Evolutionary conservation across 192 early-diverging fungal genomes (phyloP).

Genomic region (Piromyces sp.): DNA sequence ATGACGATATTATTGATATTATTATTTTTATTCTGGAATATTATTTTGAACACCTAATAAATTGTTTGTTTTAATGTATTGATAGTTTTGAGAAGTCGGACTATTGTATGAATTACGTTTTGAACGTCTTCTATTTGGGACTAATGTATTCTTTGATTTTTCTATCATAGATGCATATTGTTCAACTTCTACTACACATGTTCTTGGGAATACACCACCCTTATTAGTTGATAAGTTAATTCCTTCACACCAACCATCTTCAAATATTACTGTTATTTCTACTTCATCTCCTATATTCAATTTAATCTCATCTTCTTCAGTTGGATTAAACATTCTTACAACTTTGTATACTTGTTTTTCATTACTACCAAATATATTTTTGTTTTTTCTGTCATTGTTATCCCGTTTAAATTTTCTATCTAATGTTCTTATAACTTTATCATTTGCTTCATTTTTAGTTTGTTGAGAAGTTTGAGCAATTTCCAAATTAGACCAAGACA

Average conservation of each 20-base stretch:
- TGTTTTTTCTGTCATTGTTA: background rate
- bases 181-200: background rate
- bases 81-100: too few species aligned
- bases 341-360: background rate
- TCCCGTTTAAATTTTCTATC: background rate
- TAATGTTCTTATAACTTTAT: background rate
- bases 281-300: background rate
- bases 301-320: background rate
- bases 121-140: background rate
- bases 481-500: background rate
- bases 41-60: too few species aligned
- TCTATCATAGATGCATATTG: background rate
- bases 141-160: background rate
- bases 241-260: background rate
- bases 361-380: background rate
- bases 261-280: background rate
- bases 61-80: too few species aligned
- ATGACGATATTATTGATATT: too few species aligned
- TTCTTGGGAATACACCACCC: background rate
- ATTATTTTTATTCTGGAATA: too few species aligned
- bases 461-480: background rate
- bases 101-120: background rate
- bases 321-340: background rate
- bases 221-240: background rate
- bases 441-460: background rate